Evolutionary conservation across 192 early-diverging fungal species (phyloP).

Genomic region (Rhizophagus clarus): DNA sequence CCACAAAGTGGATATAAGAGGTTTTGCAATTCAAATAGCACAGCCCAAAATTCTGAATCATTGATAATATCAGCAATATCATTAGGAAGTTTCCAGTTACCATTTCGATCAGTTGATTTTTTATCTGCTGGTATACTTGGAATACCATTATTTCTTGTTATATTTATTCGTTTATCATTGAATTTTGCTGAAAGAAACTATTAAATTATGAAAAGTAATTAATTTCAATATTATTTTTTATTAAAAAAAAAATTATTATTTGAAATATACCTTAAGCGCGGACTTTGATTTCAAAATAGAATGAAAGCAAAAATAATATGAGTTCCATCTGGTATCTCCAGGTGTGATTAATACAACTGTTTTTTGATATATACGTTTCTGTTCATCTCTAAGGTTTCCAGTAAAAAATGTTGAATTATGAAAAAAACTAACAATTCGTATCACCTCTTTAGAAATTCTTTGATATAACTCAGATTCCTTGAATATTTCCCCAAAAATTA

Average conservation of each 20-base stretch:
- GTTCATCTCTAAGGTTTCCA: no score
- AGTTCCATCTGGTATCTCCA: no score
- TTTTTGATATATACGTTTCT: no score
- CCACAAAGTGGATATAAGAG: not conserved
- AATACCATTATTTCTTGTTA: not conserved
- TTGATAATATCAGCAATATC: slow-evolving; percentile 17
- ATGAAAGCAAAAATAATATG: no score
- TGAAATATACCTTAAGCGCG: not conserved
- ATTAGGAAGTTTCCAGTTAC: not conserved
- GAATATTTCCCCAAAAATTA: slow-evolving; percentile 13
- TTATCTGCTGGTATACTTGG: not conserved
- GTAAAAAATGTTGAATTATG: no score
- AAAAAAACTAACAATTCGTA: not conserved
- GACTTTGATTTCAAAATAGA: no score
- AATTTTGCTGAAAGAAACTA: slow-evolving; percentile 5
- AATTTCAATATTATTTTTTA: not conserved
- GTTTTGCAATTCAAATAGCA: not conserved
- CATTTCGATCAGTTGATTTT: not conserved
- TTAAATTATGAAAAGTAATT: not conserved
- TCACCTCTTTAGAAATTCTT: slow-evolving; percentile 13
- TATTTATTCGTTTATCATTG: not conserved
- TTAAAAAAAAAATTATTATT: no score
- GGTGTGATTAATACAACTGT: no score
- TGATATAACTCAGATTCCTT: slow-evolving; percentile 12
- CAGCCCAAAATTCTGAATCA: not conserved